These are phyloP conservation scores for Daldinia concentrica DNA, from an alignment of 495 filamentous ascomycete species.

Conservation along the genomic window DNA sequence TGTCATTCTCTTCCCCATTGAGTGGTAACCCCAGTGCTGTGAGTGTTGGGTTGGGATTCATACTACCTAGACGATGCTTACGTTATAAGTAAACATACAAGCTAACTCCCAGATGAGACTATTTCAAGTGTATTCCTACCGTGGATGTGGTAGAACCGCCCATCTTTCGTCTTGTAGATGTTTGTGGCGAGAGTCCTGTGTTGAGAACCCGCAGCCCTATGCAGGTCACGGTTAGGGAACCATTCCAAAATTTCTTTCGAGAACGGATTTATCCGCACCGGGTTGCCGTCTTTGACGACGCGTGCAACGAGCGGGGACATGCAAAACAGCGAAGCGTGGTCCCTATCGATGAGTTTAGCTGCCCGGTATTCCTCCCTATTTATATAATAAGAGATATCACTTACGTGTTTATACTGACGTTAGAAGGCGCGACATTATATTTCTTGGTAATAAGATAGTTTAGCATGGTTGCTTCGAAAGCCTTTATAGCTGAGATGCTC, in stretches of 20 bases:
- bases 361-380: neutral
- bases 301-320: neutral
- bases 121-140: slow-evolving; percentile 39
- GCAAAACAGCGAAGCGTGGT: neutral
- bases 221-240: slow-evolving; percentile 11
- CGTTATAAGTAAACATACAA: neutral
- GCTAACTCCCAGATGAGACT: neutral
- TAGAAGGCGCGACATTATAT: neutral
- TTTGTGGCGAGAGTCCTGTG: slow-evolving; percentile 50
- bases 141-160: slow-evolving; percentile 59
- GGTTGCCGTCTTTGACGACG: neutral
- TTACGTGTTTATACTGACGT: neutral
- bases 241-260: neutral
- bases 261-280: neutral
- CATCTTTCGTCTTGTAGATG: slow-evolving; percentile 61
- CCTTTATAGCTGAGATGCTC: neutral
- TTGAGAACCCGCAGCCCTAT: slow-evolving; percentile 11
- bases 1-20: neutral
- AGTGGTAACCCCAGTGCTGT: neutral
- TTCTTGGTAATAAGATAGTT: neutral
- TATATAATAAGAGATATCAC: neutral
- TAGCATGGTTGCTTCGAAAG: neutral
- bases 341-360: neutral
- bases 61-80: neutral
- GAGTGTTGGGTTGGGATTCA: neutral